Conservation (phyloP, 331 rosid genomes). For the Phaseolus coccineus region DNA sequence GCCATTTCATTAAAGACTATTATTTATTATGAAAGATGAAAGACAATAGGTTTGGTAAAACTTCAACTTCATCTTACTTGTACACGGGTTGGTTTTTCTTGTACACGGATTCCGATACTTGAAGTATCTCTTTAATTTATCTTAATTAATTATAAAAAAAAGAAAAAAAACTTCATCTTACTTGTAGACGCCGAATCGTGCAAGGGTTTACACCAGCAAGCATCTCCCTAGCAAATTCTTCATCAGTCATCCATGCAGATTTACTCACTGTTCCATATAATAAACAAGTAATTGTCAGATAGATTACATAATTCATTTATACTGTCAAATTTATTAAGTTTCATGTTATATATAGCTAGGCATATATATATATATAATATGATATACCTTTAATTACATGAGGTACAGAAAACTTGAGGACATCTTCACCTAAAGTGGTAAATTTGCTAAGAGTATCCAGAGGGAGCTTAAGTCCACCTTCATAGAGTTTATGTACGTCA, state of each 20-base stretch:
- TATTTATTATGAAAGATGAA: background rate
- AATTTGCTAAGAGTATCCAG: conserved; percentile 6
- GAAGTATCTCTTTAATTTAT: no score
- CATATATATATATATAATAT: no score
- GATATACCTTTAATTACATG: conserved; percentile 46
- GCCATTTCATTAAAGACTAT: background rate
- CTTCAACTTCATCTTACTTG: background rate
- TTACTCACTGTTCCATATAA: conserved; percentile 48
- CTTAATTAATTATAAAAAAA: no score
- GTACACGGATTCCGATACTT: no score
- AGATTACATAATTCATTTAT: background rate
- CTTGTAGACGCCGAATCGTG: conserved; percentile 54
- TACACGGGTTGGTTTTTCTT: no score
- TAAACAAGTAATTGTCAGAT: background rate
- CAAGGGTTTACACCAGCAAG: conserved; percentile 66
- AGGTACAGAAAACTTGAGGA: conserved; percentile 54
- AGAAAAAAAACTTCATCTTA: conserved; percentile 10
- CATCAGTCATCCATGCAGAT: conserved; percentile 75
- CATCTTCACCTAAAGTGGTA: conserved; percentile 46
- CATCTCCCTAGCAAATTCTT: conserved; percentile 75
- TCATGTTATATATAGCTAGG: background rate
- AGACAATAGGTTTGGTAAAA: background rate
- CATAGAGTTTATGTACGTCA: conserved; percentile 49
- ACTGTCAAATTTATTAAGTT: background rate
- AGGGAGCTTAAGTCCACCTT: conserved; percentile 54